phyloP scores from a whole-genome alignment of 257 asterid species.

The Fraxinus cuspidata region DNA sequence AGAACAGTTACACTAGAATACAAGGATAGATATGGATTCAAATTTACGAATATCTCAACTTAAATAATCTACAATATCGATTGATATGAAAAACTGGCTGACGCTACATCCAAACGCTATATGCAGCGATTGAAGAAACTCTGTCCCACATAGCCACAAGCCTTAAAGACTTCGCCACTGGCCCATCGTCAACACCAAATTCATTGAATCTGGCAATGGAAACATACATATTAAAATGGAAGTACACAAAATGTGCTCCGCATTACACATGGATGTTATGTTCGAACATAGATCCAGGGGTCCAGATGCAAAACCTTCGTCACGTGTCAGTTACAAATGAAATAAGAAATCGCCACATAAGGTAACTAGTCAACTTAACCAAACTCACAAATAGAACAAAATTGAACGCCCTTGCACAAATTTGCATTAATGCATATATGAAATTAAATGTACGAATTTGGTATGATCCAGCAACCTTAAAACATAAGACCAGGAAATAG shows the following conservation, averaged over 20 bases:
- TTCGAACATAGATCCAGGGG: not conserved
- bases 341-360: constrained; percentile 3
- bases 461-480: no score
- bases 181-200: constrained; percentile 88
- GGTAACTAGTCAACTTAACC: not conserved
- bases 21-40: constrained; percentile 7
- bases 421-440: not conserved
- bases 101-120: no score
- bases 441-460: constrained; percentile 4
- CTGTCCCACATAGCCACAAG: no score
- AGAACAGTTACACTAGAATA: not conserved
- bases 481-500: no score
- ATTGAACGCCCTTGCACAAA: not conserved
- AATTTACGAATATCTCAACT: constrained; percentile 26
- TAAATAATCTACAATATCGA: no score
- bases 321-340: not conserved
- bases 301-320: not conserved
- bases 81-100: no score
- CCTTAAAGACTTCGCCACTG: constrained; percentile 62
- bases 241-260: constrained; percentile 4
- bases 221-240: no score
- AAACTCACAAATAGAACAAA: not conserved
- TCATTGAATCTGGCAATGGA: constrained; percentile 60
- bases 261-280: not conserved
- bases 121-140: no score